Evolutionary conservation across 2,329 filamentous ascomycete species (phyloP), one percentile per base, ranked within the genome.

Genomic region (Exophiala dermatitidis): DNA sequence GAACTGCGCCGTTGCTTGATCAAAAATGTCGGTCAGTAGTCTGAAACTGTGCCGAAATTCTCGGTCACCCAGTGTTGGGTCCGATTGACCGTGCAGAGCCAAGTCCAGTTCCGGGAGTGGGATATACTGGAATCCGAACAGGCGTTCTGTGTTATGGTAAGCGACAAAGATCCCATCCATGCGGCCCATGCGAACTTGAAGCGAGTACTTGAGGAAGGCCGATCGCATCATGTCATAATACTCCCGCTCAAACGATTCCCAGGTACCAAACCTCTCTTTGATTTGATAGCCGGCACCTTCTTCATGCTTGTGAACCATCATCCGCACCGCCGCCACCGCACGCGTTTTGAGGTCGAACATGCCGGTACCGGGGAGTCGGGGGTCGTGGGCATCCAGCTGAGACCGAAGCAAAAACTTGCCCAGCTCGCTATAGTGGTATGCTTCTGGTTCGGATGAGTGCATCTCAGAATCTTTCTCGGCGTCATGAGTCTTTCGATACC

Each of bases 111-210:
- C 93, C 3, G 80, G 68, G 9, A 97, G 72, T 54, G 83, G 84
- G 56, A 98, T 79, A 67, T 98, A 98, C 69, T 98, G 93, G 69
- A 98, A 98, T 4, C 93, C 93, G 67, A 98, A 98, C 46, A 98
- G 95, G 51, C 90, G 86, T 69, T 90, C 79, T 1, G 90, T 88
- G 67, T 98, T 98, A 74, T 98, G 93, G 67, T 84, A 98, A 2
- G 93, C 93, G 26, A 97, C 87, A 66, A 97, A 98, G 46, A 97
- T 96, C 50, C 93, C 93, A 66, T 98, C 91, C 94, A 98, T 98
- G 46, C 90, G 84, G 12, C 94, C 93, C 82, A 98, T 94, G 42
- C 93, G 87, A 30, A 91, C 94, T 71, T 98, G 93, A 31, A 98
- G 76, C 6, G 90, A 95, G 69, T 98, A 98, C 66, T 98, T 98